A percentile compares a stretch with the other conserved stretches of the same genome.
Evolutionary conservation across 2,329 filamentous ascomycete species (phyloP).

Genomic region (Colletotrichum lini): DNA sequence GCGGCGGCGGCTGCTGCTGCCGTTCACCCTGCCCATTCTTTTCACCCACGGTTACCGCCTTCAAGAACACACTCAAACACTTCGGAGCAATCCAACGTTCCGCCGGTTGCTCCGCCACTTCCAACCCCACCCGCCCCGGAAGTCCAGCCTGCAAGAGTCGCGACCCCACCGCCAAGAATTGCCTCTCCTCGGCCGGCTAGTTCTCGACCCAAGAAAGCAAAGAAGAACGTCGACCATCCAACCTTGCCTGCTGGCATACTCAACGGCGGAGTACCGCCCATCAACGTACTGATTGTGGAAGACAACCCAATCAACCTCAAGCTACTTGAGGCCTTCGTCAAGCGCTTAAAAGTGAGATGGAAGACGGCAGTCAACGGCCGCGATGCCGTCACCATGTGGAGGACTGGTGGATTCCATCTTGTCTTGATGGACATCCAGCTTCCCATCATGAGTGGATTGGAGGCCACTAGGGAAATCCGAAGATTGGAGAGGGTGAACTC

Average conservation of each 20-base stretch:
- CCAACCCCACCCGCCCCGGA: constrained; percentile 69
- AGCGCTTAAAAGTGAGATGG: constrained; percentile 95
- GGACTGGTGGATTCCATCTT: constrained; percentile 91
- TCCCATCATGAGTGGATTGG: constrained; percentile 94
- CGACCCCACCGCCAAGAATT: constrained; percentile 65
- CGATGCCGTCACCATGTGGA: constrained; percentile 95
- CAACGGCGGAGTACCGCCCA: constrained; percentile 89
- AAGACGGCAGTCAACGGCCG: constrained; percentile 96
- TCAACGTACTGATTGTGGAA: constrained; percentile 97
- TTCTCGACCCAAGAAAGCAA: constrained; percentile 65
- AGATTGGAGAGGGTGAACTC: constrained; percentile 90
- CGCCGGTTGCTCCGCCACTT: constrained; percentile 65
- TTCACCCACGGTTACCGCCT: constrained; percentile 59
- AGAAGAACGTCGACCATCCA: constrained; percentile 64
- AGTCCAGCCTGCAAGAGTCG: constrained; percentile 60
- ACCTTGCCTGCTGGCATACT: constrained; percentile 75
- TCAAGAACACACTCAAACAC: constrained; percentile 73
- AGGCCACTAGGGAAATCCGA: constrained; percentile 95
- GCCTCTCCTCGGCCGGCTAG: constrained; percentile 64
- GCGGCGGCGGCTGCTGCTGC: constrained; percentile 49
- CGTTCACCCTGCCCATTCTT: constrained; percentile 56
- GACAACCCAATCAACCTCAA: constrained; percentile 98
- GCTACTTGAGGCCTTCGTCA: constrained; percentile 95
- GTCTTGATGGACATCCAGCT: constrained; percentile 99
- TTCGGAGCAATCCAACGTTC: constrained; percentile 65